Conservation (phyloP, 2,329 filamentous ascomycete species). For the Stagonosporopsis chrysanthemi region DNA sequence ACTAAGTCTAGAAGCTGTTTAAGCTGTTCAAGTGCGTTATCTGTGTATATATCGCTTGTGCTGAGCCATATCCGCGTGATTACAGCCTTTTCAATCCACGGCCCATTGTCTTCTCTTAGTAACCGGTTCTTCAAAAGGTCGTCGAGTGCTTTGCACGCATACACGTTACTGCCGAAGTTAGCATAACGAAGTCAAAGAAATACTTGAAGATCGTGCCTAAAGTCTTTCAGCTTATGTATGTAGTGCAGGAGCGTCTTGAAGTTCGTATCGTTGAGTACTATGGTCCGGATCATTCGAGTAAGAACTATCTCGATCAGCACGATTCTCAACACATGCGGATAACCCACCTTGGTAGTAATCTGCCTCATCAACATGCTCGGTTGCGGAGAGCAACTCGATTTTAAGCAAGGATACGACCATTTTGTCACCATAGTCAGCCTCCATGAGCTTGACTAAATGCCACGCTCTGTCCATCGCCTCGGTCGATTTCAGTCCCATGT, state of each 20-base stretch:
- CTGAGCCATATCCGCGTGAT: slow-evolving; percentile 73
- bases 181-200: neutral
- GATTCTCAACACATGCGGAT: no score
- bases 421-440: slow-evolving; percentile 69
- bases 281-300: slow-evolving; percentile 65
- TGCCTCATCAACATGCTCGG: slow-evolving; percentile 45
- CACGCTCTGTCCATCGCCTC: slow-evolving; percentile 62
- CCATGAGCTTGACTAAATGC: slow-evolving; percentile 66
- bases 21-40: slow-evolving; percentile 50
- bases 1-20: slow-evolving; percentile 57
- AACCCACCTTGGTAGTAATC: slow-evolving; percentile 52
- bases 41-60: slow-evolving; percentile 55
- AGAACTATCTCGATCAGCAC: slow-evolving; percentile 57
- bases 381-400: slow-evolving; percentile 69
- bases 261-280: slow-evolving; percentile 67
- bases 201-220: slow-evolving; percentile 30
- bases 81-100: slow-evolving; percentile 74
- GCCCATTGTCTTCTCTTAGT: slow-evolving; percentile 56
- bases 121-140: slow-evolving; percentile 69
- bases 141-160: slow-evolving; percentile 63
- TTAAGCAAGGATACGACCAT: slow-evolving; percentile 72
- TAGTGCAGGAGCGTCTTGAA: slow-evolving; percentile 73
- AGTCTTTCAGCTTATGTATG: slow-evolving; percentile 67
- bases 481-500: slow-evolving; percentile 58
- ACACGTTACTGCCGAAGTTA: slow-evolving; percentile 40